These are phyloP conservation scores for Diaporthe batatas DNA, from an alignment of 2,329 filamentous ascomycete genomes.

Conservation along the genomic window DNA sequence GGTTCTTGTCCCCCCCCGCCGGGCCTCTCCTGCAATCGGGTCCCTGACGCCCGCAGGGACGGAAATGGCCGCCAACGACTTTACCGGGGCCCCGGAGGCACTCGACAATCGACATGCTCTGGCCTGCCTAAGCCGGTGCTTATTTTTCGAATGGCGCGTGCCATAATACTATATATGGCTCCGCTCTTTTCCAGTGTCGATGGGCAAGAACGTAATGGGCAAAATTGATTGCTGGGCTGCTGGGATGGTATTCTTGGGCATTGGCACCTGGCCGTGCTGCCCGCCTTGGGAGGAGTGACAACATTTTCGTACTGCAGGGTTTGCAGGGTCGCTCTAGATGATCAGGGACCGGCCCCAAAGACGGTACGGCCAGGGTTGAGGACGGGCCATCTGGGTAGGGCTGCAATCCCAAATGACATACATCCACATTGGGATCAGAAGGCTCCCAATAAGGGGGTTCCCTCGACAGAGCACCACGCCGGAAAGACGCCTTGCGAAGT, in stretches of 20 bases:
- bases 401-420: conserved; percentile 24
- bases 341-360: conserved; percentile 27
- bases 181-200: not conserved
- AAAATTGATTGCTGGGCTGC: conserved; percentile 6
- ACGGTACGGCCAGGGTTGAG: not conserved
- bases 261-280: conserved; percentile 11
- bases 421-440: not conserved
- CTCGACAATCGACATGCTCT: conserved; percentile 5
- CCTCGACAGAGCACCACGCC: not conserved
- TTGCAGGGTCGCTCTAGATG: conserved; percentile 22
- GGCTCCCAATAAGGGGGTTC: not conserved
- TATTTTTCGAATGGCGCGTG: not conserved
- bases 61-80: conserved; percentile 24
- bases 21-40: not conserved
- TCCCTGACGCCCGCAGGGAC: conserved; percentile 2
- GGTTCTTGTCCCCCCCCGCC: not conserved
- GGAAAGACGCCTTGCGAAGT: too few species aligned
- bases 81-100: conserved; percentile 6
- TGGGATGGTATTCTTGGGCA: conserved; percentile 24
- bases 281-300: not conserved
- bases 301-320: conserved; percentile 7
- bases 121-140: not conserved
- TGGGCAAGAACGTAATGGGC: conserved; percentile 6
- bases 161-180: conserved; percentile 10
- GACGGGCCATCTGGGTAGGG: conserved; percentile 26